phyloP scores from a whole-genome alignment of 768 basidiomycete species.

The Multifurca ochricompacta region DNA sequence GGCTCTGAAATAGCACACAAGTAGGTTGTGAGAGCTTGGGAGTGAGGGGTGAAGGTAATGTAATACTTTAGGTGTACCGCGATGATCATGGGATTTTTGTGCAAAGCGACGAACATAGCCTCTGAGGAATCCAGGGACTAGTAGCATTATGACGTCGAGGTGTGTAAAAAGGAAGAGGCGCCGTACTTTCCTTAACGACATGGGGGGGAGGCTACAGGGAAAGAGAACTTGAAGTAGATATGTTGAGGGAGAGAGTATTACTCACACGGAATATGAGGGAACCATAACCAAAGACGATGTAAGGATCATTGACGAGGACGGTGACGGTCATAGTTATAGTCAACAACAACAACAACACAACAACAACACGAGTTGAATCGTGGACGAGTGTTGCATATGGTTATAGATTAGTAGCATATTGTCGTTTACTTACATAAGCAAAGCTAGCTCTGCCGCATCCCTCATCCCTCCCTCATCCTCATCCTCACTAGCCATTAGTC shows the following conservation, averaged over 20 bases:
- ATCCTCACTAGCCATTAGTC: too few species aligned
- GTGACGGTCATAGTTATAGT: not conserved
- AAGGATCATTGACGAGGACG: slow-evolving; percentile 28
- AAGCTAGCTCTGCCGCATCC: too few species aligned
- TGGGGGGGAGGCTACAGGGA: slow-evolving; percentile 69
- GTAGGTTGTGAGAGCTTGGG: not conserved
- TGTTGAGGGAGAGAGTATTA: not conserved
- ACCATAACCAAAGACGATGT: slow-evolving; percentile 87
- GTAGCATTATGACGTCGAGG: not conserved
- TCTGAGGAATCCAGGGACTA: slow-evolving; percentile 79
- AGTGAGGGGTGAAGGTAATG: not conserved
- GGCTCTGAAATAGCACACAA: slow-evolving; percentile 41
- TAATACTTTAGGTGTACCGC: slow-evolving; percentile 76
- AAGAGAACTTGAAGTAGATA: not conserved
- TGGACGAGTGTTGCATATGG: not conserved
- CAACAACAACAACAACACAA: not conserved
- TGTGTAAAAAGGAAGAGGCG: not conserved
- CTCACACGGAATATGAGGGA: slow-evolving; percentile 86
- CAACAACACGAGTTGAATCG: not conserved
- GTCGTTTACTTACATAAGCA: too few species aligned
- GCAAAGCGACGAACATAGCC: slow-evolving; percentile 88
- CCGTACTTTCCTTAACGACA: slow-evolving; percentile 55
- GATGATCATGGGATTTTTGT: slow-evolving; percentile 87
- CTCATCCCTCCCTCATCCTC: too few species aligned
- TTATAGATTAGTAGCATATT: too few species aligned